phyloP scores from a whole-genome alignment of 1,284 basidiomycete genomes.

The Peniophora sp. region DNA sequence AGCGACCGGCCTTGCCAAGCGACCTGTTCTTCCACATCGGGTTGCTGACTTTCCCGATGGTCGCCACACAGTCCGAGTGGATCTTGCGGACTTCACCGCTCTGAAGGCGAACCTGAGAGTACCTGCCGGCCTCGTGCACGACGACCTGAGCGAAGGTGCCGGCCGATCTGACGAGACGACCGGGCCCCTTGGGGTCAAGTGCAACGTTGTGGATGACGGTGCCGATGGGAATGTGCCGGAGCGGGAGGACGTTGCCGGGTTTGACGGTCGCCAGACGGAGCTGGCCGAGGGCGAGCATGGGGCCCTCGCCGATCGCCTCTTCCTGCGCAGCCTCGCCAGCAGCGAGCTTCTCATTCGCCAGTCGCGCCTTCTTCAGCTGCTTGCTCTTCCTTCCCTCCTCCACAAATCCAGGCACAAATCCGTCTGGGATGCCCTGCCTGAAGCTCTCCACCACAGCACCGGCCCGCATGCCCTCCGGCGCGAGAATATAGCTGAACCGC shows the following conservation, averaged over 20 bases:
- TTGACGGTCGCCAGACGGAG: constrained; percentile 82
- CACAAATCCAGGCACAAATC: constrained; percentile 61
- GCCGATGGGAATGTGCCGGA: constrained; percentile 87
- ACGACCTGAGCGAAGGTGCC: constrained; percentile 84
- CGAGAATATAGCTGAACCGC: constrained; percentile 83
- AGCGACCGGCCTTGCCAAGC: constrained; percentile 89
- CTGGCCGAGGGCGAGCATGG: constrained; percentile 74
- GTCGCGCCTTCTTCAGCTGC: not conserved
- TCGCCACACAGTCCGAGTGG: constrained; percentile 78
- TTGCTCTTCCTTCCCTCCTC: constrained; percentile 21
- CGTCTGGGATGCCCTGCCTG: constrained; percentile 73
- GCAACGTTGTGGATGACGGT: constrained; percentile 87
- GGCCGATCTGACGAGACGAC: constrained; percentile 83
- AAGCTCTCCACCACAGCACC: constrained; percentile 90
- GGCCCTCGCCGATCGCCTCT: constrained; percentile 24
- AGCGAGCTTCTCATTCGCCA: constrained; percentile 40
- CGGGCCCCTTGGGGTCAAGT: constrained; percentile 70
- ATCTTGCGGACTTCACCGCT: constrained; percentile 91
- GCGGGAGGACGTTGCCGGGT: constrained; percentile 89
- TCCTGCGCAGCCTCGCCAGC: constrained; percentile 25
- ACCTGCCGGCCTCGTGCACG: constrained; percentile 58
- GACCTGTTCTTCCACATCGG: constrained; percentile 80
- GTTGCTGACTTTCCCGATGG: constrained; percentile 91
- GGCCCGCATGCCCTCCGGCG: constrained; percentile 82
- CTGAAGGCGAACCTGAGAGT: constrained; percentile 82